Conservation (phyloP, 2,329 filamentous ascomycete genomes). For the Tolypocladium paradoxum region DNA sequence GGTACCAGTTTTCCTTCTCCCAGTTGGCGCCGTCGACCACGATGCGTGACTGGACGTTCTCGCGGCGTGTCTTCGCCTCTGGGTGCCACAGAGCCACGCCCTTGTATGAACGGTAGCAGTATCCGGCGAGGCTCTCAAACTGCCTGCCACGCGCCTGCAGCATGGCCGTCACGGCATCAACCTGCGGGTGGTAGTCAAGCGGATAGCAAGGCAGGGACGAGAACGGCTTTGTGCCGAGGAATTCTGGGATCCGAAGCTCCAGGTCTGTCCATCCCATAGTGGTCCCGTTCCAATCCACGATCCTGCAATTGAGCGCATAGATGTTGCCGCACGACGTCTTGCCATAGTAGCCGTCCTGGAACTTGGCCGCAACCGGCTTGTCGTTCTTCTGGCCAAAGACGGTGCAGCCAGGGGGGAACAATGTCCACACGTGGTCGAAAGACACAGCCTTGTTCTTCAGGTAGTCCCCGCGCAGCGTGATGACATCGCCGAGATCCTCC, state of each 20-base stretch:
- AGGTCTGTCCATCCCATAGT: constrained; percentile 30
- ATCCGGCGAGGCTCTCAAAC: constrained; percentile 34
- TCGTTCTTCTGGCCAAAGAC: constrained; percentile 29
- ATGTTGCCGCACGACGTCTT: constrained; percentile 25
- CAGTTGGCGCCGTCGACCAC: constrained; percentile 20
- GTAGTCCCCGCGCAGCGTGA: constrained; percentile 39
- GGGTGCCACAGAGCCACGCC: constrained; percentile 23
- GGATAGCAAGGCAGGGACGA: constrained; percentile 32
- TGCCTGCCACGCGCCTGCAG: constrained; percentile 30
- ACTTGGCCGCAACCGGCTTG: constrained; percentile 27
- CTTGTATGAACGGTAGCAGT: constrained; percentile 36
- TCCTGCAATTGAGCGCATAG: constrained; percentile 27
- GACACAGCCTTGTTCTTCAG: constrained; percentile 41
- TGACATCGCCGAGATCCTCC: constrained; percentile 38
- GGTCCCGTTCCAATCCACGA: constrained; percentile 38
- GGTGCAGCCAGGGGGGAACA: constrained; percentile 36
- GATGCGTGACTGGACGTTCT: constrained; percentile 18
- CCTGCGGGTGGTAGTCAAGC: constrained; percentile 29
- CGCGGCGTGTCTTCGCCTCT: constrained; percentile 12
- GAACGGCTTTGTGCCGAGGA: constrained; percentile 33
- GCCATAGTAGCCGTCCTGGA: constrained; percentile 25
- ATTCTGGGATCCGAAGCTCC: constrained; percentile 26
- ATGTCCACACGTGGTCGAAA: constrained; percentile 41
- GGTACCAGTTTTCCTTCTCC: constrained; percentile 18
- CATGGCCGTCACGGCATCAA: constrained; percentile 19